Percentiles rank a stretch among this genome's conserved stretches.
Evolutionary conservation across 148 eudicot species (phyloP).

Genomic region (Chenopodium berlandieri): DNA sequence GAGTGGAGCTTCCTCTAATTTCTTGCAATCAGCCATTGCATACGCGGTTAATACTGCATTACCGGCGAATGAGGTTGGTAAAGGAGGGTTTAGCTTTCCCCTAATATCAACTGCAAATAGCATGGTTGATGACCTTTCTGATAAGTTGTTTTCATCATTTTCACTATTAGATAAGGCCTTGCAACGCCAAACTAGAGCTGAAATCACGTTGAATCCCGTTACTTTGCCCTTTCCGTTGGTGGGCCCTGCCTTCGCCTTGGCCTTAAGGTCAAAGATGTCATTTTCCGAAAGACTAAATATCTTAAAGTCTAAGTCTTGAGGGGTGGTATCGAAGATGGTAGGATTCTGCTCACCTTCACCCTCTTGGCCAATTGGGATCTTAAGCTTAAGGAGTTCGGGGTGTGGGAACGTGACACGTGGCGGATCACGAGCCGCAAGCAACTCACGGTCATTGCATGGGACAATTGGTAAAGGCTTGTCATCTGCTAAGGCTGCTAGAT

Average conservation of each 20-base stretch:
- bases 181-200: slow-evolving; percentile 81
- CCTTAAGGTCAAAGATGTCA: slow-evolving; percentile 52
- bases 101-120: slow-evolving; percentile 73
- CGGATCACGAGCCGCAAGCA: slow-evolving; percentile 76
- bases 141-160: neutral
- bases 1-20: slow-evolving; percentile 50
- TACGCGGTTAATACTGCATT: slow-evolving; percentile 85
- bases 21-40: slow-evolving; percentile 51
- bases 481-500: slow-evolving; percentile 60
- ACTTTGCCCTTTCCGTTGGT: slow-evolving; percentile 25
- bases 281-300: slow-evolving; percentile 48
- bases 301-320: slow-evolving; percentile 60
- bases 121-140: slow-evolving; percentile 45
- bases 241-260: slow-evolving; percentile 32
- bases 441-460: slow-evolving; percentile 63
- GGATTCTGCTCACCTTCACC: slow-evolving; percentile 33
- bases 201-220: slow-evolving; percentile 70
- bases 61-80: slow-evolving; percentile 58
- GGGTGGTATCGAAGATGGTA: slow-evolving; percentile 42
- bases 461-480: slow-evolving; percentile 48
- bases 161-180: slow-evolving; percentile 56
- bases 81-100: slow-evolving; percentile 50
- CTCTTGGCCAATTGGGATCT: slow-evolving; percentile 37
- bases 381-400: slow-evolving; percentile 63
- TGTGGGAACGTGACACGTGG: slow-evolving; percentile 80